These are phyloP conservation scores for Sedum album DNA, from an alignment of 164 flowering plant species.

Conservation along the genomic window DNA sequence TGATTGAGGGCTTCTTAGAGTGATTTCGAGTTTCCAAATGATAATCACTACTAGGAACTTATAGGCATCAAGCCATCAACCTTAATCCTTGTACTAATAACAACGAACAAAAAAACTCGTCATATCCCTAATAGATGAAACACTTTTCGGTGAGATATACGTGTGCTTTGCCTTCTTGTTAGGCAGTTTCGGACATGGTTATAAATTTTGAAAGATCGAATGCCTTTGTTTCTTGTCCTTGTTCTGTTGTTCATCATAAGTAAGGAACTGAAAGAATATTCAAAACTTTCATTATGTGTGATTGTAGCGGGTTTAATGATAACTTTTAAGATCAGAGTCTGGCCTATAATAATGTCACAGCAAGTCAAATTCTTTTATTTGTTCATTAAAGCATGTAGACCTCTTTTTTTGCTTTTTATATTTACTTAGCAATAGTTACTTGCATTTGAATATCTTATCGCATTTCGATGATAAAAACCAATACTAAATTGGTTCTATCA, in stretches of 20 bases:
- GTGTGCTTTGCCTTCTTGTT: too few species aligned
- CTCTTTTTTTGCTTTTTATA: neutral
- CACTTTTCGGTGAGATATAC: neutral
- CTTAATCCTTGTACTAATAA: neutral
- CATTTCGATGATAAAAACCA: neutral
- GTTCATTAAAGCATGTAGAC: neutral
- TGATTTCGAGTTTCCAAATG: neutral
- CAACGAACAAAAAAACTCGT: neutral
- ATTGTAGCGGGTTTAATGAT: neutral
- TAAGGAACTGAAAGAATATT: neutral
- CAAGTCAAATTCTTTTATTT: neutral
- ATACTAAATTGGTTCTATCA: too few species aligned
- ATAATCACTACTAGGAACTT: neutral
- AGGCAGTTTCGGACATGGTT: too few species aligned
- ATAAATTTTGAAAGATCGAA: too few species aligned
- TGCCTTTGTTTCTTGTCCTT: too few species aligned
- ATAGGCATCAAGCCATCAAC: too few species aligned
- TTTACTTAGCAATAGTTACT: neutral
- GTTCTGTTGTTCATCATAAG: too few species aligned
- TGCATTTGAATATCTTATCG: neutral
- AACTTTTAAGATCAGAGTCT: neutral
- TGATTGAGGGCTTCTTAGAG: neutral
- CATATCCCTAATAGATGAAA: neutral
- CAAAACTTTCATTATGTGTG: neutral
- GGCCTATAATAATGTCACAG: neutral